These are phyloP conservation scores for Candida methanosorbosa DNA, from an alignment of 805 yeast species.

Conservation along the genomic window DNA sequence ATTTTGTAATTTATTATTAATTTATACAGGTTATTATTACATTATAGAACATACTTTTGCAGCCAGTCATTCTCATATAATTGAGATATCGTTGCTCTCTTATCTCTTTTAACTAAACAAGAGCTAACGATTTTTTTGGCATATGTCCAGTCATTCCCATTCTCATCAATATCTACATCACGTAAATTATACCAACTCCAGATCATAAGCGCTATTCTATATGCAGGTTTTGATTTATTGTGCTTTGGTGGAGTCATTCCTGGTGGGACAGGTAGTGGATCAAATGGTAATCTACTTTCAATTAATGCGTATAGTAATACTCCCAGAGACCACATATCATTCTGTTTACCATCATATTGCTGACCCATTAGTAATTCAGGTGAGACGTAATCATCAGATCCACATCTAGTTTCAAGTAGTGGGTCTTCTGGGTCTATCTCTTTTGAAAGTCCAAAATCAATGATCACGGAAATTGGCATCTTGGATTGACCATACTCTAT, in stretches of 20 bases:
- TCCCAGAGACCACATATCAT: constrained; percentile 94
- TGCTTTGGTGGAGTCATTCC: constrained; percentile 25
- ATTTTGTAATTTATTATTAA: no score
- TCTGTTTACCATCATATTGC: constrained; percentile 82
- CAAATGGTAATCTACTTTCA: constrained; percentile 89
- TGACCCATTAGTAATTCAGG: constrained; percentile 90
- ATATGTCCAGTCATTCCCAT: constrained; percentile 26
- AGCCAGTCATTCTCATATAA: constrained; percentile 28
- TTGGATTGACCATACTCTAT: neutral
- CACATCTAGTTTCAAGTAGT: constrained; percentile 79
- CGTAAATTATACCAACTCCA: constrained; percentile 73
- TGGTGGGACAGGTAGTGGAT: constrained; percentile 56
- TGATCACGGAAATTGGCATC: constrained; percentile 40
- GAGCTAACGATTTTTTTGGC: constrained; percentile 44
- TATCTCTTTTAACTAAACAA: constrained; percentile 40
- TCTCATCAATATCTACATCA: constrained; percentile 20
- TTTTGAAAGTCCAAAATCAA: constrained; percentile 88
- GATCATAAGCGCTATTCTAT: constrained; percentile 83
- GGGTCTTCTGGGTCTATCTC: constrained; percentile 52
- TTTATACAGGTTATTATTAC: neutral
- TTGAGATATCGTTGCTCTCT: constrained; percentile 28
- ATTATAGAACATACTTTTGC: neutral
- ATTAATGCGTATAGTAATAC: constrained; percentile 78
- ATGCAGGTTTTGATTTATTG: constrained; percentile 57
- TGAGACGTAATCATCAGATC: constrained; percentile 93